Evolutionary conservation across 2,329 filamentous ascomycete genomes (phyloP).

Genomic region (Trichoderma polysporum): DNA sequence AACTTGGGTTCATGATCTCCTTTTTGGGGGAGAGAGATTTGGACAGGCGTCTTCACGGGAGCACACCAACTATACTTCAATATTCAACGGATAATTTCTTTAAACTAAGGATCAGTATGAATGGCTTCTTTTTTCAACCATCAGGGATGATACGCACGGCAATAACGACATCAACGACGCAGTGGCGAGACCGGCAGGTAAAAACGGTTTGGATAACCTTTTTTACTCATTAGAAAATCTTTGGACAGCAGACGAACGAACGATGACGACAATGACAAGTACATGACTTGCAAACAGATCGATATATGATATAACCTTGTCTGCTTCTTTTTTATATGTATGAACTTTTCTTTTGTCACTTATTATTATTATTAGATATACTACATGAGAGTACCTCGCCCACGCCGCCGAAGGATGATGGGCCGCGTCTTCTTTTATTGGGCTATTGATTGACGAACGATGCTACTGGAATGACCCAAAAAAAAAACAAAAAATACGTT

Average conservation of each 20-base stretch:
- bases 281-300: constrained; percentile 15
- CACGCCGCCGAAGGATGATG: background rate
- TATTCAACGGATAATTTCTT: constrained; percentile 17
- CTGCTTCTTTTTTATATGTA: constrained; percentile 1
- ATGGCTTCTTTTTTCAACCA: constrained; percentile 11
- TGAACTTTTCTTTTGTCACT: constrained; percentile 7
- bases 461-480: background rate
- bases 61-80: constrained; percentile 13
- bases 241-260: constrained; percentile 17
- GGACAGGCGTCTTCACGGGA: constrained; percentile 16
- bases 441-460: constrained; percentile 13
- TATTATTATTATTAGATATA: background rate
- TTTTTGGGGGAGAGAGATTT: background rate
- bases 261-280: constrained; percentile 15
- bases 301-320: constrained; percentile 17
- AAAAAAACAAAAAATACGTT: background rate
- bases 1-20: constrained; percentile 6
- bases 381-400: background rate
- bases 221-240: background rate
- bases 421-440: constrained; percentile 4
- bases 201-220: constrained; percentile 11
- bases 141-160: constrained; percentile 15
- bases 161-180: constrained; percentile 15
- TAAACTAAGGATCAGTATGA: constrained; percentile 14
- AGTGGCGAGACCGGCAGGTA: constrained; percentile 8